Percentiles rank a stretch among this genome's conserved stretches.
Conservation (phyloP, 805 yeast species). For the Nematodospora valgi region DNA sequence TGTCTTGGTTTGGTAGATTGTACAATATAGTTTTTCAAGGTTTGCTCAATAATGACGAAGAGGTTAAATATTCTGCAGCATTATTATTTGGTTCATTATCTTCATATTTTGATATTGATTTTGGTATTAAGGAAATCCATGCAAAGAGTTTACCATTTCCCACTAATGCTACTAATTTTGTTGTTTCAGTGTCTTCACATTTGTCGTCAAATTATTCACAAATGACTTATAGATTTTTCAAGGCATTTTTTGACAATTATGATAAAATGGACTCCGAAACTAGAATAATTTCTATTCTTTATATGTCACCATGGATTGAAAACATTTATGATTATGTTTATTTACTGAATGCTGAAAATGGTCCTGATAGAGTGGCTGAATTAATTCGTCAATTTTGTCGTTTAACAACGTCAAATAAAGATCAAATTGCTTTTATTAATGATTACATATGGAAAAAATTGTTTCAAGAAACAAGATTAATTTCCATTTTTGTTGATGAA, state of each 20-base stretch:
- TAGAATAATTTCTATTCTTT: constrained; percentile 43
- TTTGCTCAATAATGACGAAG: constrained; percentile 54
- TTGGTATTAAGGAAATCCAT: constrained; percentile 53
- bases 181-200: constrained; percentile 52
- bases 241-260: constrained; percentile 44
- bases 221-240: constrained; percentile 58
- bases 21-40: constrained; percentile 67
- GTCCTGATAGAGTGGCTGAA: constrained; percentile 57
- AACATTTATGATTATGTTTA: constrained; percentile 61
- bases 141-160: constrained; percentile 67
- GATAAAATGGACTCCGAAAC: constrained; percentile 34
- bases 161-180: constrained; percentile 58
- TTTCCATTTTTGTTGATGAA: constrained; percentile 63
- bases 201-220: constrained; percentile 56
- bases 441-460: constrained; percentile 66
- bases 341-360: constrained; percentile 50
- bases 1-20: constrained; percentile 52
- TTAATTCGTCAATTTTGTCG: constrained; percentile 61
- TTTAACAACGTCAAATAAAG: constrained; percentile 48
- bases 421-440: constrained; percentile 51
- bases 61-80: constrained; percentile 62
- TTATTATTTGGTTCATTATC: constrained; percentile 59
- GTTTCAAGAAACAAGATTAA: constrained; percentile 57
- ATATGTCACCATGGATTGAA: constrained; percentile 71
- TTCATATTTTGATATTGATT: constrained; percentile 54